phyloP scores from a whole-genome alignment of 208 protist species.

The Phytomonas francai region DNA sequence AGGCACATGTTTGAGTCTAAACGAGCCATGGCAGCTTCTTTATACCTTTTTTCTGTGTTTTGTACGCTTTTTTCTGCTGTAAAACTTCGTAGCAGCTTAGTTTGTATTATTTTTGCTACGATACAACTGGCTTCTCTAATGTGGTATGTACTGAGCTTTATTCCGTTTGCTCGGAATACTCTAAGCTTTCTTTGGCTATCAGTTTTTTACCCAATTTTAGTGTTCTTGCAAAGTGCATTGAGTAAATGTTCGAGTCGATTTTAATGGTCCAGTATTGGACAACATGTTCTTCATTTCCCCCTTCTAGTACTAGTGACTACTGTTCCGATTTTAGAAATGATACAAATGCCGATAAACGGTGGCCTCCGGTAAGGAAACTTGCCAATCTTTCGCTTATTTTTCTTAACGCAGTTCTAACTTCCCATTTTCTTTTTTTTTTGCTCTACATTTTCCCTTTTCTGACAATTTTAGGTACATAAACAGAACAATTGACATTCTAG shows the following conservation, averaged over 20 bases:
- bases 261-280: not conserved
- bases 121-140: slow-evolving; percentile 56
- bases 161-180: slow-evolving; percentile 70
- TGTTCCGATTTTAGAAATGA: too few species aligned
- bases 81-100: slow-evolving; percentile 41
- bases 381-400: not conserved
- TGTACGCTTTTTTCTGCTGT: slow-evolving; percentile 70
- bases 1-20: slow-evolving; percentile 72
- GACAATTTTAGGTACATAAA: not conserved
- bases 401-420: not conserved
- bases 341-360: not conserved
- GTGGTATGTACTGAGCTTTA: slow-evolving; percentile 88
- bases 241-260: slow-evolving; percentile 1
- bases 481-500: not conserved
- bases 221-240: not conserved
- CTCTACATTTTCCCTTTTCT: slow-evolving; percentile 4
- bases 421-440: slow-evolving; percentile 1
- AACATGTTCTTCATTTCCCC: not conserved
- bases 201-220: not conserved
- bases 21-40: slow-evolving; percentile 52
- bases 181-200: slow-evolving; percentile 8
- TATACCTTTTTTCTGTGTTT: slow-evolving; percentile 61
- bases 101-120: slow-evolving; percentile 50
- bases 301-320: not conserved
- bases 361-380: not conserved